Conservation (phyloP, 345 rosid genomes). For the Eutrema japonicum region DNA sequence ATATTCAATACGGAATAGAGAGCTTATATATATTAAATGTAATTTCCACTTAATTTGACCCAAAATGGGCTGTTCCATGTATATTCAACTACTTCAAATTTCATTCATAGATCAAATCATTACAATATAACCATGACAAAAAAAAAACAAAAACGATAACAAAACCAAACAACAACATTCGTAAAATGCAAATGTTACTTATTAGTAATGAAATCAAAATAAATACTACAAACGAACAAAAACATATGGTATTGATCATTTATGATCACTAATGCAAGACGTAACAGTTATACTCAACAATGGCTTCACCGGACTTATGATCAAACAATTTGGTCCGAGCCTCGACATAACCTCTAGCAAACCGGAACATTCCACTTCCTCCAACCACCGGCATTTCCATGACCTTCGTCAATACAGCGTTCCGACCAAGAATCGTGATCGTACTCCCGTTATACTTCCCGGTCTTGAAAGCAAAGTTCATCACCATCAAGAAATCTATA, state of each 20-base stretch:
- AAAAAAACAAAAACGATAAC: not conserved
- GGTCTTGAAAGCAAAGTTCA: constrained; percentile 48
- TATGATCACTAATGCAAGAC: constrained; percentile 40
- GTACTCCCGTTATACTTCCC: constrained; percentile 52
- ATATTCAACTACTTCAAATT: not conserved
- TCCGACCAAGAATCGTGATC: constrained; percentile 49
- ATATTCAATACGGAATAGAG: not conserved
- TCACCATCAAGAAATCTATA: constrained; percentile 42
- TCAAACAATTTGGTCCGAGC: constrained; percentile 43
- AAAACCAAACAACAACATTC: constrained; percentile 9
- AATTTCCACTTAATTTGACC: not conserved
- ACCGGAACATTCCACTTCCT: constrained; percentile 59
- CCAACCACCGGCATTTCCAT: constrained; percentile 64
- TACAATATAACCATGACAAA: not conserved
- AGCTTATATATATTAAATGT: not conserved
- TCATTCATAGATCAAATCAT: not conserved
- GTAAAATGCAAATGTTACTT: constrained; percentile 2
- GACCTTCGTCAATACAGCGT: constrained; percentile 36
- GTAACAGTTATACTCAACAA: constrained; percentile 45
- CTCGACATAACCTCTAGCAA: constrained; percentile 60
- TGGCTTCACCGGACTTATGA: constrained; percentile 37
- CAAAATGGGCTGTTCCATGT: constrained; percentile 14
- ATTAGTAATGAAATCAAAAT: not conserved
- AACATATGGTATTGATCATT: no score
- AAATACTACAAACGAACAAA: no score